phyloP scores from a whole-genome alignment of 805 yeast species.

The Starmerella vitae region DNA sequence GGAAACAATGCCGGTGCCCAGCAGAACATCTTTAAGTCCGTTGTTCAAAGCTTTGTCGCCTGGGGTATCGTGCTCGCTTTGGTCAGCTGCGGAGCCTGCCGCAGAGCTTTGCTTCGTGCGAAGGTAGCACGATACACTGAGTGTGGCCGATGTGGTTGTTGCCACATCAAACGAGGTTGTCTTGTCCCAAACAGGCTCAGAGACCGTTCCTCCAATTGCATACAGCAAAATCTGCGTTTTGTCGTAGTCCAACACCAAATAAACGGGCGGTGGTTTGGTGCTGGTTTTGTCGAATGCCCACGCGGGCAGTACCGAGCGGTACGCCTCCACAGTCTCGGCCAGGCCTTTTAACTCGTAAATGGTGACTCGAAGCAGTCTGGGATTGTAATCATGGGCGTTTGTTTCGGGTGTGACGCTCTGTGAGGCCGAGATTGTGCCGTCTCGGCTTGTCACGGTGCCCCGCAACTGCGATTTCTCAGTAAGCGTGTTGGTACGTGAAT shows the following conservation, averaged over 20 bases:
- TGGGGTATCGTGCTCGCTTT: not conserved
- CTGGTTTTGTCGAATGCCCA: conserved; percentile 31
- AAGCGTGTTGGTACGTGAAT: conserved; percentile 15
- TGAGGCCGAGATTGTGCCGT: too few relatives aligned
- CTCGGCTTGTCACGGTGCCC: not conserved
- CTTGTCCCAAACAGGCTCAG: conserved; percentile 70
- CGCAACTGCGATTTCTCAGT: not conserved
- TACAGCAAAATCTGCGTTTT: conserved; percentile 83
- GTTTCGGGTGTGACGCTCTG: conserved; percentile 3
- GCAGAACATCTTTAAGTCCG: conserved; percentile 24
- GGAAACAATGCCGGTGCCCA: conserved; percentile 15
- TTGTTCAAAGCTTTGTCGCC: conserved; percentile 32
- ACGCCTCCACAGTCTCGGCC: conserved; percentile 33
- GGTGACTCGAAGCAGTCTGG: conserved; percentile 37
- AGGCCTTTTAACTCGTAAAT: conserved; percentile 30
- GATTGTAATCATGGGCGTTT: conserved; percentile 11
- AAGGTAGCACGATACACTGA: conserved; percentile 69
- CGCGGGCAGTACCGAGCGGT: conserved; percentile 25
- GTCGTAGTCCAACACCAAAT: conserved; percentile 85
- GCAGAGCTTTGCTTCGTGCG: conserved; percentile 33
- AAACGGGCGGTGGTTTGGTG: conserved; percentile 50
- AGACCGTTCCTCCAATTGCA: conserved; percentile 70
- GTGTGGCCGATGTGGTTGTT: conserved; percentile 32
- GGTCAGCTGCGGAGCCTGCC: not conserved
- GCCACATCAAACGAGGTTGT: conserved; percentile 85